These are phyloP conservation scores for Xylaria curta DNA, from an alignment of 495 filamentous ascomycete species.

Conservation along the genomic window DNA sequence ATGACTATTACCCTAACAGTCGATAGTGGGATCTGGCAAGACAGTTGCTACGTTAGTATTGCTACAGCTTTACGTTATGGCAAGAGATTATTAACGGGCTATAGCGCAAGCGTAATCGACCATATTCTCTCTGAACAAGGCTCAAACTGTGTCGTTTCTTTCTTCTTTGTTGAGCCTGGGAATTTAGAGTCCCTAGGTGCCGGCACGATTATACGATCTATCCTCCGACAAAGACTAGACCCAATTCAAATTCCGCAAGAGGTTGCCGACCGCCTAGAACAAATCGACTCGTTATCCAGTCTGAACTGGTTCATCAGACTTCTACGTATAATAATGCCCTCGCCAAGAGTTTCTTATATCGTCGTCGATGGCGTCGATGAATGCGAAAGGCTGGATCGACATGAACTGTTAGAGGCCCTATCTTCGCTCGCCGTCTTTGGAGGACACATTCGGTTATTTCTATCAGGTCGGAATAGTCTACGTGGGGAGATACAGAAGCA, in stretches of 20 bases:
- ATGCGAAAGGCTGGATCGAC: not conserved
- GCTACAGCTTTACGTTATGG: not conserved
- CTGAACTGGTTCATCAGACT: not conserved
- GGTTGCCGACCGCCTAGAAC: not conserved
- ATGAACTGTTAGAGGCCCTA: not conserved
- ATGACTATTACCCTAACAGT: not conserved
- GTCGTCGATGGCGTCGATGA: not conserved
- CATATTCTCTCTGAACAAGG: not conserved
- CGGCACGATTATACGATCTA: not conserved
- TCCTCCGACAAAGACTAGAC: constrained; percentile 9
- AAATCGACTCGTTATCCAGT: not conserved
- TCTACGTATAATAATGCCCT: not conserved
- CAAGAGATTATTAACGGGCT: not conserved
- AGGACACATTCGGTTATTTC: not conserved
- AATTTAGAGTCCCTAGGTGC: not conserved
- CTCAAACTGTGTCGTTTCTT: not conserved
- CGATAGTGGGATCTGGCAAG: constrained; percentile 12
- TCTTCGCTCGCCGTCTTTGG: not conserved
- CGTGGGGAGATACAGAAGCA: not conserved
- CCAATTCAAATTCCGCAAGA: not conserved
- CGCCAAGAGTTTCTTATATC: not conserved
- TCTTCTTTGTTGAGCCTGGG: not conserved
- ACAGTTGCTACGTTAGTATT: not conserved
- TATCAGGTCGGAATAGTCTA: not conserved
- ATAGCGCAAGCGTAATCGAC: constrained; percentile 11